These are phyloP conservation scores for Skeletonema grethae DNA, from an alignment of 108 stramenopile genomes.

Conservation along the genomic window DNA sequence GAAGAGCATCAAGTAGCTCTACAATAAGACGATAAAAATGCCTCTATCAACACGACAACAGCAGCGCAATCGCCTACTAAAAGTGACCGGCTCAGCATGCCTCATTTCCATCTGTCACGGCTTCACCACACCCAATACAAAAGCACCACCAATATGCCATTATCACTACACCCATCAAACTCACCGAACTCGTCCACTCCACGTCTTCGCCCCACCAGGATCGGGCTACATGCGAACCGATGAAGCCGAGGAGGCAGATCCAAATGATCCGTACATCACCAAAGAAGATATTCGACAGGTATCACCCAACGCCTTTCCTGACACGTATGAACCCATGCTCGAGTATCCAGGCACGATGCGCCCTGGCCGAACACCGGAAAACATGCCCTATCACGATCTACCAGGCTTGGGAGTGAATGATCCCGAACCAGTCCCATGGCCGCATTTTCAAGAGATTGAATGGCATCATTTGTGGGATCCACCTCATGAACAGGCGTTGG, in stretches of 20 bases:
- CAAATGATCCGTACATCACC: slow-evolving; percentile 30
- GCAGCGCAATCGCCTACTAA: not conserved
- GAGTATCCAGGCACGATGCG: slow-evolving; percentile 94
- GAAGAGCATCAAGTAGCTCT: not conserved
- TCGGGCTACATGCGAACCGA: slow-evolving; percentile 40
- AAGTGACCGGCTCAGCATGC: not conserved
- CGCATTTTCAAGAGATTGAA: slow-evolving; percentile 90
- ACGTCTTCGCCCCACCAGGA: slow-evolving; percentile 41
- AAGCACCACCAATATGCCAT: slow-evolving; percentile 1
- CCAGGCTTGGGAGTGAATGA: slow-evolving; percentile 71
- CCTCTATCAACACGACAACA: not conserved
- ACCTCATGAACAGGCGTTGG: slow-evolving; percentile 72
- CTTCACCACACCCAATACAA: slow-evolving; percentile 10
- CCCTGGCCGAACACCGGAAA: slow-evolving; percentile 83
- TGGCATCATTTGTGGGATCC: slow-evolving; percentile 90
- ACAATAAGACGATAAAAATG: not conserved
- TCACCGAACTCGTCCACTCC: slow-evolving; percentile 12
- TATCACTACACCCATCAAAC: slow-evolving; percentile 7
- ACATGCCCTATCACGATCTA: slow-evolving; percentile 85
- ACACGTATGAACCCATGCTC: slow-evolving; percentile 90
- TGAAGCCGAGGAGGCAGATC: slow-evolving; percentile 4
- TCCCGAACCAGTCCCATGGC: slow-evolving; percentile 91
- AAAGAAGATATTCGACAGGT: slow-evolving; percentile 19
- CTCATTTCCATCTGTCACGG: slow-evolving; percentile 14
- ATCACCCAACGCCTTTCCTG: slow-evolving; percentile 51